Evolutionary conservation across 2,329 filamentous ascomycete genomes (phyloP), one percentile per base, ranked within the genome.

Genomic region (Microsporum canis): DNA sequence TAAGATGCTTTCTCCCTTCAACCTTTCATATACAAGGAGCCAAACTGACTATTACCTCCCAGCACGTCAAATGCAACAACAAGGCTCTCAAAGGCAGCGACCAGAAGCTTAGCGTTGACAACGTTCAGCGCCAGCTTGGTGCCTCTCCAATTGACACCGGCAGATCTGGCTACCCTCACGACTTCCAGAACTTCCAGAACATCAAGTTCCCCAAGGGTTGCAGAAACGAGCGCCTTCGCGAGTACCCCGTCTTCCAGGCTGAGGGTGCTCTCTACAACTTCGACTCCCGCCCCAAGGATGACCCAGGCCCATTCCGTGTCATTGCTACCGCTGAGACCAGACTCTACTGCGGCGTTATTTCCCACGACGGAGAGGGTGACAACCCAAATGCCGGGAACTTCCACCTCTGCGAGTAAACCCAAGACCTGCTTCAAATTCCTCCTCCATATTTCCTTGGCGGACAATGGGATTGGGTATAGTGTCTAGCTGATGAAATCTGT

Each of bases 301-400:
- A 57, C 55, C 55, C 55, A 43, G 55, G 55, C 55, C 55, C 55
- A 27, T 57, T 57, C 55, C 55, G 55, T 41, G 5, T 57, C 17
- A 57, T 57, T 33, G 55, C 55, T 43, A 57, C 55, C 27, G 36
- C 36, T 8, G 55, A 57, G 0, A 41, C 36, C 27, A 23, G 55
- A 29, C 55, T 17, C 17, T 57, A n/a, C 55, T 57, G 55, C 36
- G 55, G 17, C n/a, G 36, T 57, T 12, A 57, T 57, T 36, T 57
- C 55, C 29, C 55, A 57, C 36, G 36, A 57, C n/a, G 55, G 55
- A 29, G 36, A 17, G 1, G 27, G 27, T 31, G 17, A 23, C 27
- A 57, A 57, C 38, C 55, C 55, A 27, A 57, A 57, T 23, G 55
- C 36, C 17, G 55, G 55, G 29, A 29, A 41, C 36, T 57, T 57